Conservation (phyloP, 1,284 basidiomycete genomes). For the Sporisorium graminicola region DNA sequence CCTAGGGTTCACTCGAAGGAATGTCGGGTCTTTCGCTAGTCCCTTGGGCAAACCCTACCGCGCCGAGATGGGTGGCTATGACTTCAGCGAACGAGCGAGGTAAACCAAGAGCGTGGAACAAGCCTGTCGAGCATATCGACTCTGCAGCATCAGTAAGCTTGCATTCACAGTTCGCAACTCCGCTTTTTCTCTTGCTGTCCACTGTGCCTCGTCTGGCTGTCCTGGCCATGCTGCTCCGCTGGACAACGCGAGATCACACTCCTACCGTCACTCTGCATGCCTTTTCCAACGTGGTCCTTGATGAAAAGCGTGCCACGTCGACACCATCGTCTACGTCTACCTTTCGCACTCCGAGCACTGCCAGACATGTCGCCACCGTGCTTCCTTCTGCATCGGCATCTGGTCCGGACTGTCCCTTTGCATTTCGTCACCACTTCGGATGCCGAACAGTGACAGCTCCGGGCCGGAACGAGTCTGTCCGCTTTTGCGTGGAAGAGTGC, state of each 20-base stretch:
- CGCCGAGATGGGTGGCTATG: neutral
- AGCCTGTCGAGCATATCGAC: too few relatives aligned
- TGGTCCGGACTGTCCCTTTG: neutral
- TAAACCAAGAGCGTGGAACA: neutral
- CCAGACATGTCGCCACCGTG: neutral
- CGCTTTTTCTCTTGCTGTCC: neutral
- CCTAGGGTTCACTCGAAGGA: slow-evolving; percentile 10
- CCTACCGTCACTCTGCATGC: slow-evolving; percentile 12
- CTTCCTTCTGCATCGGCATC: slow-evolving; percentile 4
- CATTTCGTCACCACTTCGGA: slow-evolving; percentile 4
- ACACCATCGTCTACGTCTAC: neutral
- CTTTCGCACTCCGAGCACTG: neutral
- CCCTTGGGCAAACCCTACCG: neutral
- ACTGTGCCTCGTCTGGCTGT: too few relatives aligned
- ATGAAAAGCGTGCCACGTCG: neutral
- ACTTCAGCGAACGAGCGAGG: slow-evolving; percentile 2
- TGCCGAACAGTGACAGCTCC: neutral
- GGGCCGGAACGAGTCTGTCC: neutral
- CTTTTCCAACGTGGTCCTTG: neutral
- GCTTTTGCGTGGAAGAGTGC: neutral
- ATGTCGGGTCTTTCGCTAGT: slow-evolving; percentile 5
- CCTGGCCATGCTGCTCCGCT: neutral
- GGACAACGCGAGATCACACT: neutral
- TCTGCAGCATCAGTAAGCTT: slow-evolving; percentile 2
- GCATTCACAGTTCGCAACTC: neutral